phyloP scores from a whole-genome alignment of 2,329 filamentous ascomycete species.

The Trichoderma polysporum region DNA sequence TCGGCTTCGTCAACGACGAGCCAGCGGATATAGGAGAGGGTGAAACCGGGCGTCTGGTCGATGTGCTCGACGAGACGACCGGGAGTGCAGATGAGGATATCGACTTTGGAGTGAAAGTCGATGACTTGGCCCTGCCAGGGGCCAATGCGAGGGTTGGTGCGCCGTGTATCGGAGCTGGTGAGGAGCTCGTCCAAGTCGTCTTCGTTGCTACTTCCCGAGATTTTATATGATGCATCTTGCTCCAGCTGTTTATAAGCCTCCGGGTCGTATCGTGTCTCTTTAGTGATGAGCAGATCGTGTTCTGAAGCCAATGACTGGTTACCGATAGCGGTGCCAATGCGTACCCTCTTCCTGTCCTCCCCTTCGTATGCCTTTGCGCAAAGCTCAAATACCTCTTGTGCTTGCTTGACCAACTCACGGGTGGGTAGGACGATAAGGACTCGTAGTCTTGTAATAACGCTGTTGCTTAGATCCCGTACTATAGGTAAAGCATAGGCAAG shows the following conservation, averaged over 20 bases:
- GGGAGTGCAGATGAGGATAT: constrained; percentile 88
- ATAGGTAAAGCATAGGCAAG: constrained; percentile 87
- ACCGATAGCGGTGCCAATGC: constrained; percentile 79
- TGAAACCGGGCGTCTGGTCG: constrained; percentile 78
- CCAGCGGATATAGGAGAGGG: constrained; percentile 76
- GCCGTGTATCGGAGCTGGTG: constrained; percentile 22
- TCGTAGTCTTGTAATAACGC: constrained; percentile 64
- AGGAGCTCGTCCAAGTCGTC: constrained; percentile 24
- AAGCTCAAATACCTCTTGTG: constrained; percentile 72
- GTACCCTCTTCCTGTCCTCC: constrained; percentile 62
- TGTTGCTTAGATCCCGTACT: constrained; percentile 69
- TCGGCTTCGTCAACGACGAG: constrained; percentile 93
- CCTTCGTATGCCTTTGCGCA: constrained; percentile 64
- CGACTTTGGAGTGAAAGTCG: constrained; percentile 68
- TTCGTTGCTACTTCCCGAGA: constrained; percentile 22
- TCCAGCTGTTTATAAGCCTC: constrained; percentile 44
- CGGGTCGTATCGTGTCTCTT: constrained; percentile 62
- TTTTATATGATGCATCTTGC: constrained; percentile 21
- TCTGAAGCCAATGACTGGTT: constrained; percentile 71
- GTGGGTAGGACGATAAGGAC: constrained; percentile 88
- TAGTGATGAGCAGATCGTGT: constrained; percentile 49
- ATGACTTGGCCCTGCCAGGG: constrained; percentile 54
- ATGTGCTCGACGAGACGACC: constrained; percentile 91
- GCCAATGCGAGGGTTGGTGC: constrained; percentile 35
- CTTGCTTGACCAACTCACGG: constrained; percentile 84